Percentiles rank a stretch among this genome's conserved stretches.
These are phyloP conservation scores for Teratosphaeriaceae sp. DNA, from an alignment of 2,329 filamentous ascomycete species.

Conservation along the genomic window DNA sequence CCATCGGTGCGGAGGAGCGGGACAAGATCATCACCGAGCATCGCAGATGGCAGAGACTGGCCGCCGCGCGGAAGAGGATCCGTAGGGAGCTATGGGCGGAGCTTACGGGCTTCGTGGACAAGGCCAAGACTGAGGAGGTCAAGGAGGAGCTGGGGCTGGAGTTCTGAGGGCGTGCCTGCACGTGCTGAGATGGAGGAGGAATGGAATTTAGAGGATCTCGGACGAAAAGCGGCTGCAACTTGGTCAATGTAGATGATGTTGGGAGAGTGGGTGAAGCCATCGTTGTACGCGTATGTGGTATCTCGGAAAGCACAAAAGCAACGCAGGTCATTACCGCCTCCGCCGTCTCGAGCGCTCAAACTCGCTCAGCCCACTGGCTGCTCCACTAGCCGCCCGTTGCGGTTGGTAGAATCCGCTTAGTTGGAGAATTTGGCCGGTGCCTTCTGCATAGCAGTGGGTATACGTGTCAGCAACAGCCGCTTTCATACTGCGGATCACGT, in stretches of 20 bases:
- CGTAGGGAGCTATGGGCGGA: conserved; percentile 45
- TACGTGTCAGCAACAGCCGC: no score
- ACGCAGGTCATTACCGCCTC: conserved; percentile 4
- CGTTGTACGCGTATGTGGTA: conserved; percentile 3
- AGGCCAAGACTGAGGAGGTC: conserved; percentile 35
- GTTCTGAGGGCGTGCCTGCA: no score
- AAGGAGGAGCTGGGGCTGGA: conserved; percentile 33
- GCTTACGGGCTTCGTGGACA: conserved; percentile 43
- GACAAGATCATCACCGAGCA: conserved; percentile 41
- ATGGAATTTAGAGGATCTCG: background rate
- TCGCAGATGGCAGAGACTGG: conserved; percentile 36
- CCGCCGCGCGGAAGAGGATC: conserved; percentile 41
- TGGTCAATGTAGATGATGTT: background rate
- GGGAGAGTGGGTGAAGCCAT: no score
- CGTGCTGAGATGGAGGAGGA: background rate
- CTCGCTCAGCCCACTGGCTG: no score
- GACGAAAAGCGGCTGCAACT: background rate
- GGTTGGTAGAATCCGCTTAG: background rate
- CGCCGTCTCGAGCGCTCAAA: background rate
- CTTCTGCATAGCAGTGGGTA: no score
- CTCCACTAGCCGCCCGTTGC: background rate
- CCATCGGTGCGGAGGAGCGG: conserved; percentile 44
- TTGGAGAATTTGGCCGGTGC: conserved; percentile 14
- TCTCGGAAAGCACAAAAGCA: conserved; percentile 4
- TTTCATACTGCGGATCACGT: background rate